Conservation (phyloP, 305 asterid genomes). For the Solanum hybrid region DNA sequence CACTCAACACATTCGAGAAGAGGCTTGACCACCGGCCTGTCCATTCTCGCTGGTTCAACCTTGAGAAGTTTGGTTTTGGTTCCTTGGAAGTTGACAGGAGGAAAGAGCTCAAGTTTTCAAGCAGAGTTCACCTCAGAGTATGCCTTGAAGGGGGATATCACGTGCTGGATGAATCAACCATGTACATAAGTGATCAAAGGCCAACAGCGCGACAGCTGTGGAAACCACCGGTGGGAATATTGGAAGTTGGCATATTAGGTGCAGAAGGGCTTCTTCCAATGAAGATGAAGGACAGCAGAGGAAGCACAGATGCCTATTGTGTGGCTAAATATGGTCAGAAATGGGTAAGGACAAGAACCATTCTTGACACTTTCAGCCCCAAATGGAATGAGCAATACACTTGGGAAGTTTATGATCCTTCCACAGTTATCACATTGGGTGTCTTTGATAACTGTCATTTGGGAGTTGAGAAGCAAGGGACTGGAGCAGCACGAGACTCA, state of each 20-base stretch:
- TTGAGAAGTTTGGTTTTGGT: slow-evolving; percentile 37
- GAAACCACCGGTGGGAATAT: slow-evolving; percentile 44
- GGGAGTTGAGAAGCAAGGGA: slow-evolving; percentile 28
- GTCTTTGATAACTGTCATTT: slow-evolving; percentile 45
- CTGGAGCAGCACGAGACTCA: slow-evolving; percentile 25
- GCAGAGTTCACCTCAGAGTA: slow-evolving; percentile 37
- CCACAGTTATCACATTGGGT: slow-evolving; percentile 46
- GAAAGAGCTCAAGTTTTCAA: slow-evolving; percentile 35
- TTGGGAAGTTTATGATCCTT: slow-evolving; percentile 58
- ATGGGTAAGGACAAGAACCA: slow-evolving; percentile 51
- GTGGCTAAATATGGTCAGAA: slow-evolving; percentile 56
- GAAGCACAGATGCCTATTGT: slow-evolving; percentile 46
- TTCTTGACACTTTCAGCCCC: slow-evolving; percentile 40
- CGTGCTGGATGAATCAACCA: slow-evolving; percentile 45
- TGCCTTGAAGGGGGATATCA: slow-evolving; percentile 60
- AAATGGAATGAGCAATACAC: slow-evolving; percentile 58
- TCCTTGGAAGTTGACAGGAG: slow-evolving; percentile 33
- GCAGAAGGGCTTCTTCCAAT: slow-evolving; percentile 47
- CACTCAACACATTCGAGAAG: slow-evolving; percentile 30
- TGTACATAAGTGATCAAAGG: slow-evolving; percentile 47
- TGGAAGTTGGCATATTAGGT: slow-evolving; percentile 44
- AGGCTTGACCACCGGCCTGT: slow-evolving; percentile 49
- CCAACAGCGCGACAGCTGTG: slow-evolving; percentile 54
- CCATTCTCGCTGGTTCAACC: slow-evolving; percentile 46
- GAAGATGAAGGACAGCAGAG: slow-evolving; percentile 48